Conservation (phyloP, 768 basidiomycete genomes). For the Suillus discolor region DNA sequence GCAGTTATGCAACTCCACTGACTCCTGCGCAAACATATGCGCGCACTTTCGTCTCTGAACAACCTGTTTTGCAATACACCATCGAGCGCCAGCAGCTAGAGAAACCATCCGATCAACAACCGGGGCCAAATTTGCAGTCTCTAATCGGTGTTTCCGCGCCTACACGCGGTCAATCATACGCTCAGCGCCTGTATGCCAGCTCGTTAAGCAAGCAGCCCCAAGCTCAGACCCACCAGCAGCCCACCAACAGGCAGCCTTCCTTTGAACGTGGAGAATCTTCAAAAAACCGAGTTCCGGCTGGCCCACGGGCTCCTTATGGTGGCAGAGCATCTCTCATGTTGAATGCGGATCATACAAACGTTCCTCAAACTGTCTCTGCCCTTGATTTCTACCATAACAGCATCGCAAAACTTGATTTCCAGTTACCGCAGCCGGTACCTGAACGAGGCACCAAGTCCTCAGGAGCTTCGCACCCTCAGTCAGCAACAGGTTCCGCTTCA, state of each 20-base stretch:
- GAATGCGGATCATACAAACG: not conserved
- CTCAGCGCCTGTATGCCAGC: slow-evolving; percentile 49
- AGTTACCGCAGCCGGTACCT: not conserved
- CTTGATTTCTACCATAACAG: slow-evolving; percentile 23
- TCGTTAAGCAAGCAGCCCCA: slow-evolving; percentile 28
- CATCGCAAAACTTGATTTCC: slow-evolving; percentile 13
- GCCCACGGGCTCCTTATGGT: not conserved
- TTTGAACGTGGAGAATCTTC: slow-evolving; percentile 4
- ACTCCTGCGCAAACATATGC: slow-evolving; percentile 28
- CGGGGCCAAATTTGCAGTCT: slow-evolving; percentile 3
- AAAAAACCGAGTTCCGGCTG: not conserved
- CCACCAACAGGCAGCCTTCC: not conserved
- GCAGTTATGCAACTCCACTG: not conserved
- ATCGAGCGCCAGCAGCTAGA: slow-evolving; percentile 22
- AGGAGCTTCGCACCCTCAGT: slow-evolving; percentile 5
- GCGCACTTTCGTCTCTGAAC: slow-evolving; percentile 15
- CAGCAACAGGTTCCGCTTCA: slow-evolving; percentile 4
- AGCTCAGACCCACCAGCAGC: not conserved
- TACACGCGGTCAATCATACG: slow-evolving; percentile 31
- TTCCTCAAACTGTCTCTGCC: slow-evolving; percentile 9
- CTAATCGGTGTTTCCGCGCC: slow-evolving; percentile 10
- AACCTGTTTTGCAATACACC: slow-evolving; percentile 16
- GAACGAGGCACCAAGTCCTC: slow-evolving; percentile 1
- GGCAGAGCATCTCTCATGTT: slow-evolving; percentile 2
- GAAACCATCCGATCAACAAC: slow-evolving; percentile 1